Percentiles rank a stretch among this genome's conserved stretches.
Conservation (phyloP, 257 asterid genomes). For the Solanum paucissectum region DNA sequence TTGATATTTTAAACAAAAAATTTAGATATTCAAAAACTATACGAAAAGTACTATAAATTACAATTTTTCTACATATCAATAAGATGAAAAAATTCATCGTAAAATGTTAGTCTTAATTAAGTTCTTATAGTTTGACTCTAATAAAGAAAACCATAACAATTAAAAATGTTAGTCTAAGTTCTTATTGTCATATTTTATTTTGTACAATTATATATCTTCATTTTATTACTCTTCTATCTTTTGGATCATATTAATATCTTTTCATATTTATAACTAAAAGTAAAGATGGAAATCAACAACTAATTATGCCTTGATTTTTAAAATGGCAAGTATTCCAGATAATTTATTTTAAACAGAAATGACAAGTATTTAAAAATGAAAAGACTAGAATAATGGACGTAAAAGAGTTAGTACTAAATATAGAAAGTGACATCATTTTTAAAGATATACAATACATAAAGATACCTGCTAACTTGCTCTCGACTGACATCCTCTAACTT, state of each 20-base stretch:
- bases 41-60: too few species aligned
- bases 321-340: too few species aligned
- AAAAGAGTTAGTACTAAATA: background rate
- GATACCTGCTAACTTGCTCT: too few species aligned
- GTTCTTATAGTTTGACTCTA: background rate
- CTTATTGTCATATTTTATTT: background rate
- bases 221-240: background rate
- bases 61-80: background rate
- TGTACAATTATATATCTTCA: background rate
- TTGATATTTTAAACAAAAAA: too few species aligned
- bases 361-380: background rate
- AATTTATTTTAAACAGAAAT: too few species aligned
- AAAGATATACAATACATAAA: background rate
- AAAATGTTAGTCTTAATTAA: too few species aligned
- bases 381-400: background rate
- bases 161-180: too few species aligned
- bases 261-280: background rate
- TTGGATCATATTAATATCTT: too few species aligned
- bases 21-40: too few species aligned
- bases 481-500: background rate
- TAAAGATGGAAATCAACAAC: background rate
- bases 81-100: too few species aligned
- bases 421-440: too few species aligned
- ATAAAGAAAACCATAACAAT: too few species aligned
- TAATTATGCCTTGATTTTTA: background rate